These are phyloP conservation scores for Pichia sp. DNA, from an alignment of 1,139 yeast species.

Conservation along the genomic window DNA sequence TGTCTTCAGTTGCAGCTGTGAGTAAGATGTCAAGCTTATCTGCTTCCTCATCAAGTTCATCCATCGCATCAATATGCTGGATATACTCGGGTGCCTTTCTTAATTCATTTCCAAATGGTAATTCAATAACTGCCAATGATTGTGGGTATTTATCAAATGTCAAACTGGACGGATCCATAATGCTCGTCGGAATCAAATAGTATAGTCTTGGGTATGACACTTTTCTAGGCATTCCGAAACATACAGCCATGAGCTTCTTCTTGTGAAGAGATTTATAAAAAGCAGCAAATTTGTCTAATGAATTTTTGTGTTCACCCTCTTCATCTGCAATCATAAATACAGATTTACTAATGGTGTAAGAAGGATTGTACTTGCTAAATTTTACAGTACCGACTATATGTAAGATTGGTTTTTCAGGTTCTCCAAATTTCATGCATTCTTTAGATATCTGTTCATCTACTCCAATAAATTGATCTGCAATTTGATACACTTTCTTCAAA, in stretches of 20 bases:
- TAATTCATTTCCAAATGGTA: conserved; percentile 69
- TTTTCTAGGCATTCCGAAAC: conserved; percentile 65
- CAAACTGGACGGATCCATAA: not conserved
- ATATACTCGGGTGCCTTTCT: conserved; percentile 46
- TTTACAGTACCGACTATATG: conserved; percentile 68
- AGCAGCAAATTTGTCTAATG: conserved; percentile 65
- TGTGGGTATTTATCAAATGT: conserved; percentile 39
- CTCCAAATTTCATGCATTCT: conserved; percentile 31
- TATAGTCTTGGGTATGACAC: conserved; percentile 58
- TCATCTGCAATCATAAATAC: conserved; percentile 57
- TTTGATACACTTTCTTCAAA: conserved; percentile 36
- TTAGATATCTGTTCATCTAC: conserved; percentile 28
- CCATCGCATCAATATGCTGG: conserved; percentile 15
- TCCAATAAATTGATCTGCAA: conserved; percentile 46
- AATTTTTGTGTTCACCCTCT: conserved; percentile 56
- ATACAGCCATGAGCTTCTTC: conserved; percentile 57
- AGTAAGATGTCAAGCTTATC: conserved; percentile 26
- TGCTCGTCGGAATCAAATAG: conserved; percentile 55
- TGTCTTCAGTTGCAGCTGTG: conserved; percentile 13
- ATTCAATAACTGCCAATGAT: conserved; percentile 56
- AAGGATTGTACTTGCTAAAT: conserved; percentile 44
- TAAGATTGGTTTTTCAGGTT: conserved; percentile 40
- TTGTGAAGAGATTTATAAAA: conserved; percentile 60
- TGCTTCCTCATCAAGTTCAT: conserved; percentile 17
- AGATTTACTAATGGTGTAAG: conserved; percentile 54